Evolutionary conservation across 257 asterid genomes (phyloP), one percentile per base, ranked within the genome.

Genomic region (Plectranthus barbatus): DNA sequence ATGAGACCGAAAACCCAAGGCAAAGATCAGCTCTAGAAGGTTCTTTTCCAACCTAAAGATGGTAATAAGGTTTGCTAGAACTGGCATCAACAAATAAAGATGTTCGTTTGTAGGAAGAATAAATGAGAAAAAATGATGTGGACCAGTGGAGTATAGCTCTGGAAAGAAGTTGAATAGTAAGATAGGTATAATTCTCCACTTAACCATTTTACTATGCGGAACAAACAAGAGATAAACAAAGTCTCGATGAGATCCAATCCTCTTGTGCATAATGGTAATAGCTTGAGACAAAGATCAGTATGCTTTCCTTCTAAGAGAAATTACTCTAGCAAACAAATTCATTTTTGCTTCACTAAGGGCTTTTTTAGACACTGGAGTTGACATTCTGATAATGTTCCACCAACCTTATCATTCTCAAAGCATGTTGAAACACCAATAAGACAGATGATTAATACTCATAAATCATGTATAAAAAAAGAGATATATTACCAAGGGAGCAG

Each of bases 231-330:
- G 56, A 66, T 21, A 8, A 14, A 34, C 29, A n/a, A 44, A 29
- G 39, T 26, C 47, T 60, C 57, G 36, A 44, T 57, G 46, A 62
- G 39, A 68, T 46, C 10, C 11, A 48, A 11, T 14, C 26, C 21
- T 40, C 17, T 46, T 9, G 33, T 34, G 42, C 42, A 18, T 33
- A 29, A 31, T 4, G 60, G 57, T 34, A 37, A 49, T 49, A 64
- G 64, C 56, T 39, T 2, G 36, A 60, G 56, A 47, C 46, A 49
- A 56, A 52, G 24, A 56, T 60, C 42, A 68, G 5, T 6, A 46
- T 41, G 23, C 9, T 59, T 29, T 75, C 54, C 60, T 46, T 62
- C 40, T 59, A 69, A 20, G 54, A 40, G 62, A 67, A 31, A 59
- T 52, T 31, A 31, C 3, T 31, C 36, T 31, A 24, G 12, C 21